Conservation (phyloP, 495 filamentous ascomycete species). For the Cenococcum geophilum region DNA sequence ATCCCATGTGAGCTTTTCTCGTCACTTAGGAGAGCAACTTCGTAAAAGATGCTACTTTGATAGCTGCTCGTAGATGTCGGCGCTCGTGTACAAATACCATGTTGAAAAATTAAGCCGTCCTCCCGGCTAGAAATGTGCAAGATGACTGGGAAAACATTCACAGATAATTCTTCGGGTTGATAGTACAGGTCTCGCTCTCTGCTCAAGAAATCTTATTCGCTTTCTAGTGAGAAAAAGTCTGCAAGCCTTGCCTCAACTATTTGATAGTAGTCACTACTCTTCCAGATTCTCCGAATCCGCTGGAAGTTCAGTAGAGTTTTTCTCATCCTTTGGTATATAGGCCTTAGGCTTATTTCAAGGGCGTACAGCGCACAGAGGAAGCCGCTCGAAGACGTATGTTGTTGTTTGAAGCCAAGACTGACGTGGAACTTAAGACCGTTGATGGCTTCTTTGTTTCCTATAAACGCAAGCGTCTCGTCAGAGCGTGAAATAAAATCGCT, state of each 20-base stretch:
- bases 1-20: not conserved
- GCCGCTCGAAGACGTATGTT: not conserved
- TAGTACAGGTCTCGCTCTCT: not conserved
- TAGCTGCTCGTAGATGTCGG: no score
- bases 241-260: not conserved
- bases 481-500: not conserved
- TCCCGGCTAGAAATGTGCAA: no score
- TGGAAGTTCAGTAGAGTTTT: not conserved
- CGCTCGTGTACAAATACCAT: no score
- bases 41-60: not conserved
- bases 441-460: not conserved
- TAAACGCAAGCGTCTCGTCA: not conserved
- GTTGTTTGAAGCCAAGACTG: not conserved
- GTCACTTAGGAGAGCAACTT: not conserved
- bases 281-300: not conserved
- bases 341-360: not conserved
- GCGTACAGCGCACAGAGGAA: not conserved
- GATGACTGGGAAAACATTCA: not conserved
- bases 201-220: not conserved
- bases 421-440: no score
- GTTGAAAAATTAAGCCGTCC: no score
- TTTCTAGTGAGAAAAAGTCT: not conserved
- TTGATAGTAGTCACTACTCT: not conserved
- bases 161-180: not conserved
- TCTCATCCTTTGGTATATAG: not conserved